These are phyloP conservation scores for Podaxis carcinomalis DNA, from an alignment of 768 basidiomycete genomes.

Conservation along the genomic window DNA sequence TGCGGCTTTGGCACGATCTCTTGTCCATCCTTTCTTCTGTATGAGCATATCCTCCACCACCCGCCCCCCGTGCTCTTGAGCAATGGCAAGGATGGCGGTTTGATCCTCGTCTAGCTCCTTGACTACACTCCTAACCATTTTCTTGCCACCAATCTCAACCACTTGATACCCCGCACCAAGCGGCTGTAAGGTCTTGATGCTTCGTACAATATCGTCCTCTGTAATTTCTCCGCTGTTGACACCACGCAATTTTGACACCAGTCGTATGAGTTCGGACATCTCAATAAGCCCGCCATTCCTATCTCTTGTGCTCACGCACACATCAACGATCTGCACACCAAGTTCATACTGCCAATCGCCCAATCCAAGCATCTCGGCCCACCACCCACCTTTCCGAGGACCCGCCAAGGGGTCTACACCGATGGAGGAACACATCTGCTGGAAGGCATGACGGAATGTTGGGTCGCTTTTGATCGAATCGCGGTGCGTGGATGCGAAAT, in stretches of 20 bases:
- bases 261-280: slow-evolving; percentile 76
- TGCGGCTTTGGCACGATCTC: slow-evolving; percentile 70
- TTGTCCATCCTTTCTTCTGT: slow-evolving; percentile 66
- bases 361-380: slow-evolving; percentile 83
- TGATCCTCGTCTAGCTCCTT: slow-evolving; percentile 91
- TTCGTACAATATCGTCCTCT: slow-evolving; percentile 78
- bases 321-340: slow-evolving; percentile 91
- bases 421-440: slow-evolving; percentile 92
- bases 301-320: slow-evolving; percentile 84
- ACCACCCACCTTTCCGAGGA: slow-evolving; percentile 82
- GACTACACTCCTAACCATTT: slow-evolving; percentile 86
- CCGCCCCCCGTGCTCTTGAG: slow-evolving; percentile 63
- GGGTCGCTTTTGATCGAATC: slow-evolving; percentile 82
- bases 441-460: slow-evolving; percentile 85
- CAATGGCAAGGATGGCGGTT: slow-evolving; percentile 72
- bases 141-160: slow-evolving; percentile 65
- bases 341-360: slow-evolving; percentile 97
- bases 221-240: slow-evolving; percentile 67
- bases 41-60: slow-evolving; percentile 64
- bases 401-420: slow-evolving; percentile 94
- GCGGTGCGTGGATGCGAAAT: slow-evolving; percentile 81
- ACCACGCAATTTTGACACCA: slow-evolving; percentile 74
- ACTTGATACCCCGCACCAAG: slow-evolving; percentile 91
- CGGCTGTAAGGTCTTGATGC: slow-evolving; percentile 83
- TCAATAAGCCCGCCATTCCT: slow-evolving; percentile 92